A percentile compares a stretch with the other conserved stretches of the same genome.
Conservation (phyloP, 352 stramenopile genomes). For the Globisporangium viniferum region DNA sequence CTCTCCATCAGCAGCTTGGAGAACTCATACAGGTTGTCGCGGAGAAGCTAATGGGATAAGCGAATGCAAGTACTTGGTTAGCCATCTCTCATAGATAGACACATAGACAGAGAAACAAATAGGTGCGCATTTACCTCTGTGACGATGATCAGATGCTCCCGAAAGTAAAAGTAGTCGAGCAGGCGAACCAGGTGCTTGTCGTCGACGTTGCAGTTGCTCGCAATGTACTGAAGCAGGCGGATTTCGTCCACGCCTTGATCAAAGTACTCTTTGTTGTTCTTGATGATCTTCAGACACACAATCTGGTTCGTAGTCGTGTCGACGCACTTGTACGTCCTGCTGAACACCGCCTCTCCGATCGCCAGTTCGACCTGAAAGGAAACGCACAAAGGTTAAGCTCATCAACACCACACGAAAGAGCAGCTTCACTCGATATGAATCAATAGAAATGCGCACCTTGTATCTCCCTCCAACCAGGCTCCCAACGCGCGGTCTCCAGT, state of each 20-base stretch:
- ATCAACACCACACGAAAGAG: constrained; percentile 30
- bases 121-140: constrained; percentile 84
- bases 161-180: constrained; percentile 94
- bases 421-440: background rate
- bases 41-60: constrained; percentile 51
- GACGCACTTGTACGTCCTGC: constrained; percentile 75
- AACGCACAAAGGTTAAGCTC: constrained; percentile 11
- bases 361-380: constrained; percentile 50
- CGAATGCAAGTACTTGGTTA: background rate
- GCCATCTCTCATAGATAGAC: background rate
- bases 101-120: background rate
- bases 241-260: constrained; percentile 93
- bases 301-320: constrained; percentile 62
- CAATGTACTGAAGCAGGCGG: constrained; percentile 69
- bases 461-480: constrained; percentile 62
- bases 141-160: constrained; percentile 95
- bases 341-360: constrained; percentile 84
- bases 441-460: constrained; percentile 28
- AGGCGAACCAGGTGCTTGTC: constrained; percentile 93
- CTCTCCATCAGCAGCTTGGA: constrained; percentile 78
- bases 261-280: constrained; percentile 99
- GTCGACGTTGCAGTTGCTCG: constrained; percentile 81
- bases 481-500: constrained; percentile 62
- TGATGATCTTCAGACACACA: constrained; percentile 98
- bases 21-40: constrained; percentile 98